Conservation (phyloP, 768 basidiomycete species). For the Collybia nuda region DNA sequence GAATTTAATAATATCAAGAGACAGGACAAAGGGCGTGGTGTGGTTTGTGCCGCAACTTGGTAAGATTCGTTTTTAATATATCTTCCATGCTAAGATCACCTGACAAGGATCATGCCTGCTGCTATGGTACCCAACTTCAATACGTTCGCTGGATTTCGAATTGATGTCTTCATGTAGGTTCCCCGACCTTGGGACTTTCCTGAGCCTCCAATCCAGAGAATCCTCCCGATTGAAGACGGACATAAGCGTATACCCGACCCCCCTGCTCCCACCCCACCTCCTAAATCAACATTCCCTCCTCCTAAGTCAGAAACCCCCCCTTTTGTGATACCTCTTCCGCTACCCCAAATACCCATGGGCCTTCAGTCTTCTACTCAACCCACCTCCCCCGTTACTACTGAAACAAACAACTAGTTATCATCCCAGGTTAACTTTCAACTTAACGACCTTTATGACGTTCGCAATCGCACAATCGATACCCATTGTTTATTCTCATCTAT, state of each 20-base stretch:
- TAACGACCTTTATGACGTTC: too few relatives aligned
- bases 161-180: slow-evolving; percentile 32
- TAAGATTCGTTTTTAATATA: slow-evolving; percentile 22
- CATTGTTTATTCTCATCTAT: too few relatives aligned
- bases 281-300: not conserved
- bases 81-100: not conserved
- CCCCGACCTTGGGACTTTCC: slow-evolving; percentile 83
- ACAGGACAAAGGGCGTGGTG: slow-evolving; percentile 71
- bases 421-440: too few relatives aligned
- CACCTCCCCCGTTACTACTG: too few relatives aligned
- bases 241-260: too few relatives aligned
- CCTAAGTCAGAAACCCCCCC: not conserved
- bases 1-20: slow-evolving; percentile 67
- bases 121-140: slow-evolving; percentile 47
- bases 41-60: slow-evolving; percentile 92
- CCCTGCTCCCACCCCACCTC: slow-evolving; percentile 7
- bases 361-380: too few relatives aligned
- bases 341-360: too few relatives aligned
- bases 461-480: too few relatives aligned
- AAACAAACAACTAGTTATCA: too few relatives aligned
- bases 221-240: too few relatives aligned
- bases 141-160: not conserved
- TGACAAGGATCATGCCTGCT: slow-evolving; percentile 71
- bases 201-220: slow-evolving; percentile 25
- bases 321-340: too few relatives aligned